Evolutionary conservation across 192 early-diverging fungal species (phyloP).

Genomic region (Dispira simplex): DNA sequence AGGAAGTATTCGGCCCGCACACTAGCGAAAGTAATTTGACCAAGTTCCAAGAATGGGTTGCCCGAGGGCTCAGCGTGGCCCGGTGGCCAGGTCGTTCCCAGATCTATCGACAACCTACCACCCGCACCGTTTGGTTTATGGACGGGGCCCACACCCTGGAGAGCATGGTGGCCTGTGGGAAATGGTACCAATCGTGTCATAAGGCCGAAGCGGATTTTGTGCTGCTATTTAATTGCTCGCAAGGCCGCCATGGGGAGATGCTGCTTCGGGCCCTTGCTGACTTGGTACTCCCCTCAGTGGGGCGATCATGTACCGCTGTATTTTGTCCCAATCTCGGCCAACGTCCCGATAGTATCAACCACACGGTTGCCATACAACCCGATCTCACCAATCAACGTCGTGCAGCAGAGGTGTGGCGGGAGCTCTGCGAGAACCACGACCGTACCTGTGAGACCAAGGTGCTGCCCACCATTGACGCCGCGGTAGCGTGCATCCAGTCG

Average conservation of each 20-base stretch:
- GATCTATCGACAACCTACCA: slow-evolving; percentile 29
- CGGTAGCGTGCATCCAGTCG: slow-evolving; percentile 35
- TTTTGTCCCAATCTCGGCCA: slow-evolving; percentile 67
- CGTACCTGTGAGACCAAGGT: slow-evolving; percentile 18
- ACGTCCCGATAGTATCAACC: slow-evolving; percentile 50
- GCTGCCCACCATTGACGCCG: slow-evolving; percentile 43
- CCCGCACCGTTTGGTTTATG: slow-evolving; percentile 51
- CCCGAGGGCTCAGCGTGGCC: slow-evolving; percentile 42
- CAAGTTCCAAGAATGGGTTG: slow-evolving; percentile 31
- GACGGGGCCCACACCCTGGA: slow-evolving; percentile 95
- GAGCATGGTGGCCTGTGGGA: slow-evolving; percentile 46
- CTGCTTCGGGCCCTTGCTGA: slow-evolving; percentile 54
- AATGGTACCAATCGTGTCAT: slow-evolving; percentile 30
- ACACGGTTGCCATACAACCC: slow-evolving; percentile 40
- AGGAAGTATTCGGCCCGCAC: background rate
- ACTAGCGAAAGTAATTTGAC: slow-evolving; percentile 13
- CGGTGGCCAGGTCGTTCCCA: slow-evolving; percentile 88
- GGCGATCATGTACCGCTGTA: slow-evolving; percentile 45
- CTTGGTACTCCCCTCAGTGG: slow-evolving; percentile 14
- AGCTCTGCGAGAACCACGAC: slow-evolving; percentile 16
- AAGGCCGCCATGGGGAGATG: slow-evolving; percentile 42
- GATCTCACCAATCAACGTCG: slow-evolving; percentile 43
- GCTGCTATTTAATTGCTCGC: slow-evolving; percentile 81
- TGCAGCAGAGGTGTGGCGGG: slow-evolving; percentile 37
- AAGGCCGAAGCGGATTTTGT: slow-evolving; percentile 22